Percentiles rank a stretch among this genome's conserved stretches.
phyloP scores from a whole-genome alignment of 2,329 filamentous ascomycete genomes.

The Diaporthe velutina region DNA sequence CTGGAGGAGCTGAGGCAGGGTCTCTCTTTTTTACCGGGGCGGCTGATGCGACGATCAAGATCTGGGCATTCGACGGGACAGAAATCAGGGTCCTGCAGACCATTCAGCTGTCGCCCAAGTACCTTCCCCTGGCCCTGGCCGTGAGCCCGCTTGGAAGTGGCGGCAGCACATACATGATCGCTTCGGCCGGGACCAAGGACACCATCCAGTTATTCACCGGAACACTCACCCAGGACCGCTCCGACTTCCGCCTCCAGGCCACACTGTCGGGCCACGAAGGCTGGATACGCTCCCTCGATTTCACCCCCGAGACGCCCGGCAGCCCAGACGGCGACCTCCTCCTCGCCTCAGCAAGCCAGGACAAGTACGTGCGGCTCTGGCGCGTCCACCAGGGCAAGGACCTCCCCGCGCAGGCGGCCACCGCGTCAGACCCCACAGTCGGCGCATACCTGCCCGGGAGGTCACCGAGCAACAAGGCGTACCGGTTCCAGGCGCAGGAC shows the following conservation, averaged over 20 bases:
- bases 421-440: conserved; percentile 66
- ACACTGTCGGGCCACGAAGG: conserved; percentile 91
- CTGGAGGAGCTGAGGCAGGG: not conserved
- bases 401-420: conserved; percentile 68
- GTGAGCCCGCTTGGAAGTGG: conserved; percentile 70
- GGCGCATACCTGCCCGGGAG: conserved; percentile 74
- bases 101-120: conserved; percentile 80
- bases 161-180: conserved; percentile 72
- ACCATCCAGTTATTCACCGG: conserved; percentile 82
- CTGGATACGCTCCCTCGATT: conserved; percentile 90
- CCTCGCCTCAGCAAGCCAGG: conserved; percentile 93
- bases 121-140: conserved; percentile 84
- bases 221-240: conserved; percentile 49
- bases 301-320: conserved; percentile 72
- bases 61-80: conserved; percentile 75
- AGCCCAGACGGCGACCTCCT: conserved; percentile 75
- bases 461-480: conserved; percentile 89
- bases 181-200: conserved; percentile 86
- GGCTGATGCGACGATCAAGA: conserved; percentile 79
- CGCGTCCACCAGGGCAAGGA: conserved; percentile 80
- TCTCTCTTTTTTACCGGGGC: conserved; percentile 81
- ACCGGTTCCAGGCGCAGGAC: conserved; percentile 74
- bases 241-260: conserved; percentile 77
- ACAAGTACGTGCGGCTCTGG: conserved; percentile 97
- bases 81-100: conserved; percentile 72